Evolutionary conservation across 1,284 basidiomycete species (phyloP).

Genomic region (Trametes hirsuta): DNA sequence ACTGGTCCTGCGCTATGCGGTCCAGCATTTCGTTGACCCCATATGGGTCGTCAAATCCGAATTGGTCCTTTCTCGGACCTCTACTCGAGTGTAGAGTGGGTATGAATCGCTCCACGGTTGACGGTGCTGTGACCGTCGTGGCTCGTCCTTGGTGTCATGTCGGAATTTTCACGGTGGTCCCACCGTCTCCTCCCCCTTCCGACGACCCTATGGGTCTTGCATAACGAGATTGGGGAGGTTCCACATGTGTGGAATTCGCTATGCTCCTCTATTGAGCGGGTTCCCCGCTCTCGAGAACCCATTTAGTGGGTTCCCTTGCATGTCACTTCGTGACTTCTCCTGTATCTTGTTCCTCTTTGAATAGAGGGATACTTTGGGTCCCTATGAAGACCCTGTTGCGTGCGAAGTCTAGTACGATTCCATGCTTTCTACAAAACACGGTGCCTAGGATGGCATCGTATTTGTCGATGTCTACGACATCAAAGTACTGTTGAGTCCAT

Average conservation of each 20-base stretch:
- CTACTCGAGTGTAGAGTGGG: constrained; percentile 1
- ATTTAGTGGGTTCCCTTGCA: neutral
- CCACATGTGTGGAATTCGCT: neutral
- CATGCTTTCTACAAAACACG: constrained; percentile 30
- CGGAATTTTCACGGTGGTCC: neutral
- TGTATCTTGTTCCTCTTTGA: neutral
- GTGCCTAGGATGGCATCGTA: constrained; percentile 38
- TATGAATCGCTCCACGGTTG: neutral
- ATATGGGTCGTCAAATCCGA: neutral
- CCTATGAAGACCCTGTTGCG: constrained; percentile 15
- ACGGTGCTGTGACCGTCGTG: neutral
- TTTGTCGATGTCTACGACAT: constrained; percentile 36
- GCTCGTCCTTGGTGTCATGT: constrained; percentile 3
- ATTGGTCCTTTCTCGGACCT: neutral
- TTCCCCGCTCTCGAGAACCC: neutral
- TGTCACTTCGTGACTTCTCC: neutral
- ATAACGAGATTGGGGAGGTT: constrained; percentile 10
- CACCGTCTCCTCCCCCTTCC: constrained; percentile 7
- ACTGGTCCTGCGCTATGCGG: neutral
- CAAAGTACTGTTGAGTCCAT: constrained; percentile 22
- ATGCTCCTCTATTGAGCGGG: neutral
- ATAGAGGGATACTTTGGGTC: neutral
- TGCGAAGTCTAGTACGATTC: constrained; percentile 33
- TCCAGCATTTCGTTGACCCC: constrained; percentile 7
- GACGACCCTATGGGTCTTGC: neutral